Evolutionary conservation across 2,329 filamentous ascomycete genomes (phyloP).

Genomic region (Pseudogymnoascus destructans): DNA sequence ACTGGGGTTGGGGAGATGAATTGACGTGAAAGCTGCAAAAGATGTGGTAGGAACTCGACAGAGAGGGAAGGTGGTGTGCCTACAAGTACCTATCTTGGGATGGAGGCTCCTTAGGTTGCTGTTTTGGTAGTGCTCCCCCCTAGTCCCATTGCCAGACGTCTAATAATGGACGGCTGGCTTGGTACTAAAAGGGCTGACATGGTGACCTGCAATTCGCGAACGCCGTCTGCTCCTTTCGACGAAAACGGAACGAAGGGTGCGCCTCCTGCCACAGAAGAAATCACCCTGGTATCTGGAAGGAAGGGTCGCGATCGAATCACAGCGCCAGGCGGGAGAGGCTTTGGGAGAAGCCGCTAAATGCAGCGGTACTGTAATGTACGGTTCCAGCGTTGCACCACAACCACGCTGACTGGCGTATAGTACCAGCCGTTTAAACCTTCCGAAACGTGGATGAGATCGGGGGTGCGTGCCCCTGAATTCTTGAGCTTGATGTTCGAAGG

Average conservation of each 20-base stretch:
- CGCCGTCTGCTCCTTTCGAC: not conserved
- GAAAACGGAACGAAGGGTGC: not conserved
- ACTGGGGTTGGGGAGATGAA: not conserved
- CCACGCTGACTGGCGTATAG: not conserved
- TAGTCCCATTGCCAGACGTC: not conserved
- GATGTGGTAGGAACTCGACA: not conserved
- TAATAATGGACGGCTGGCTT: not conserved
- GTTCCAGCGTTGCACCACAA: not conserved
- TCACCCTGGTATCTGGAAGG: not conserved
- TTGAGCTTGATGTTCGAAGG: not conserved
- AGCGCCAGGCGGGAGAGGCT: not conserved
- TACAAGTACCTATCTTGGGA: not conserved
- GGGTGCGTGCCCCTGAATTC: not conserved
- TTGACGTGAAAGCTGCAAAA: conserved; percentile 1
- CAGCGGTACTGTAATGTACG: not conserved
- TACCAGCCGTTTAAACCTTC: not conserved
- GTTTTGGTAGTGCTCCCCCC: not conserved
- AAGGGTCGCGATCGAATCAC: not conserved
- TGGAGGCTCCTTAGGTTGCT: not conserved
- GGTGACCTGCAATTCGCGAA: not conserved
- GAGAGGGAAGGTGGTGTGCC: not conserved
- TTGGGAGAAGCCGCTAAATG: not conserved
- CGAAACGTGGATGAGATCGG: conserved; percentile 1
- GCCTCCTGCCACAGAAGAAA: not conserved
- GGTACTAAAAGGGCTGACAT: not conserved